These are phyloP conservation scores for Panicum hallii DNA, from an alignment of 202 grass and related monocot genomes.

Conservation along the genomic window DNA sequence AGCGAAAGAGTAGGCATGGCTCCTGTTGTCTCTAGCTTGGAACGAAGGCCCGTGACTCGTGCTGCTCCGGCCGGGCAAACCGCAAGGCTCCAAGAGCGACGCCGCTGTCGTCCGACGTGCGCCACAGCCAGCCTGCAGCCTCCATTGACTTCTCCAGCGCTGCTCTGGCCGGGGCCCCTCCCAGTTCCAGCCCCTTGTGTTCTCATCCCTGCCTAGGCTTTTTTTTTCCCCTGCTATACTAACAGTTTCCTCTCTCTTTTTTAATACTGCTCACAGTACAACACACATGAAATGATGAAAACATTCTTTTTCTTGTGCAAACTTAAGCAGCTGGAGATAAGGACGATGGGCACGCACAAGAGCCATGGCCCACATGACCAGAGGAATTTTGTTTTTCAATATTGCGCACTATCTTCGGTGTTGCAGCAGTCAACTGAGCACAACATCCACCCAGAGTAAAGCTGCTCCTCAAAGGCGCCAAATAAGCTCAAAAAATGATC, in stretches of 20 bases:
- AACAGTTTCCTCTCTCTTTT: background rate
- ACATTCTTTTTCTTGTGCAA: background rate
- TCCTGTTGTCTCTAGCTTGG: background rate
- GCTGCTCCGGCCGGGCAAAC: background rate
- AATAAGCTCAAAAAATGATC: background rate
- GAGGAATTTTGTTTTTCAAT: background rate
- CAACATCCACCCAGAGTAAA: conserved; percentile 1
- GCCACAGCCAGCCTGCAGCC: background rate
- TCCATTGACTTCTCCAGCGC: conserved; percentile 46
- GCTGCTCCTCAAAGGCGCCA: background rate
- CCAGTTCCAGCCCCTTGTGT: background rate
- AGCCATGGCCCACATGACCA: background rate
- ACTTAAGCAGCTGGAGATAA: background rate
- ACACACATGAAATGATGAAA: too few relatives aligned
- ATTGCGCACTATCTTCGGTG: background rate
- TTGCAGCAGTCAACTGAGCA: background rate
- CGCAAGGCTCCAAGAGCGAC: background rate
- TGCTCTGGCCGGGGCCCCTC: background rate
- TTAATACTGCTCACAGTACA: background rate
- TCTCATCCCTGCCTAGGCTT: background rate
- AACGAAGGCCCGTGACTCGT: background rate
- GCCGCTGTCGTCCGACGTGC: conserved; percentile 27
- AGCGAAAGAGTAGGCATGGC: background rate
- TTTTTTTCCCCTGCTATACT: background rate
- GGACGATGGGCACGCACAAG: background rate